These are phyloP conservation scores for Avena atlantica DNA, from an alignment of 176 grass and related monocot species.

Conservation along the genomic window DNA sequence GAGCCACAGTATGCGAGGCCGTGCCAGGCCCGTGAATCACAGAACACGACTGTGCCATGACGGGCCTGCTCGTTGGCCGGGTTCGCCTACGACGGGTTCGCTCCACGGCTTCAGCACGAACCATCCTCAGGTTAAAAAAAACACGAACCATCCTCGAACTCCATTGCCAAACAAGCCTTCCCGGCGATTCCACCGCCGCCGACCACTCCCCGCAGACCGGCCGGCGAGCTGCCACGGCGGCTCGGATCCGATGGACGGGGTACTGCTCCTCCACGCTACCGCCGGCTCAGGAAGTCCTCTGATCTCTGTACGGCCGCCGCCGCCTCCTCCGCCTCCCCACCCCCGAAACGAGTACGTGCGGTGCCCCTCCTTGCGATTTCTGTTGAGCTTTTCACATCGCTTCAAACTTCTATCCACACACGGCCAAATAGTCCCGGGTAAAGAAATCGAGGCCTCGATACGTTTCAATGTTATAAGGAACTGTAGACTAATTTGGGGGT, in stretches of 20 bases:
- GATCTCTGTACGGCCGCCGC: background rate
- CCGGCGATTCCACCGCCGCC: slow-evolving; percentile 32
- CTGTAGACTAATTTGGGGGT: background rate
- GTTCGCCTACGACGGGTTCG: too few species aligned
- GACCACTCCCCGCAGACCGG: background rate
- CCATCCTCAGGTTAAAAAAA: too few species aligned
- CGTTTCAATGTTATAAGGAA: background rate
- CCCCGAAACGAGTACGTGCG: background rate
- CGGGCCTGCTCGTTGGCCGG: too few species aligned
- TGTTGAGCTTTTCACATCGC: background rate
- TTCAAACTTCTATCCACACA: background rate
- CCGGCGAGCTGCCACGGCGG: background rate
- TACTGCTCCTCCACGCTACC: background rate
- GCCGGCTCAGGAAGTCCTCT: slow-evolving; percentile 23
- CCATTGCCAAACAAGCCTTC: slow-evolving; percentile 49
- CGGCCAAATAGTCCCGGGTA: background rate
- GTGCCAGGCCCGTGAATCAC: too few species aligned
- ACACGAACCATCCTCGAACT: too few species aligned
- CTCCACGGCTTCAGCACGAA: too few species aligned
- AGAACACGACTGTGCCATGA: too few species aligned
- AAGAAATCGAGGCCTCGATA: background rate
- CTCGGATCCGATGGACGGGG: background rate
- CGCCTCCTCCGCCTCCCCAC: background rate
- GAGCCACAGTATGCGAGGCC: too few species aligned
- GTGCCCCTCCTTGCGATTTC: background rate